Evolutionary conservation across 176 grass and related monocot species (phyloP), one percentile per base, ranked within the genome.

Genomic region (Bonia amplexicaulis): DNA sequence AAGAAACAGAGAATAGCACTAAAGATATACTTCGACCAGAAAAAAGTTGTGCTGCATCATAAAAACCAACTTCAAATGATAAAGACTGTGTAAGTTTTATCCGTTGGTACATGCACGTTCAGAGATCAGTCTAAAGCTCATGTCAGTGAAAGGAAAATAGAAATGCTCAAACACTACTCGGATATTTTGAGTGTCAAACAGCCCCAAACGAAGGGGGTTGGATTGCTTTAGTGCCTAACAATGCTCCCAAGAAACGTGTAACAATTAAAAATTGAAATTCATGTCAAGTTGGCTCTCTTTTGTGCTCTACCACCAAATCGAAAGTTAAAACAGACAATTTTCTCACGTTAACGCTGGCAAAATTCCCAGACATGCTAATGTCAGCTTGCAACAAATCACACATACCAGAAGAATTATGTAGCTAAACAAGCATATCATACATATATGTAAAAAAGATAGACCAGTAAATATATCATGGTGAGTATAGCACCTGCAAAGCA

Each of bases 401-500:
- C 35, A 54, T 44, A 69, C 71, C 15, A 81, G 35, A 62, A 80
- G 25, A 74, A 47, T 29, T 75, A 64, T 74, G 35, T 37, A 25
- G 71, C 45, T 75, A 76, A 80, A 61, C 52, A 89, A 81, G 77
- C 12, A 63, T 54, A 40, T 70, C 53, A 35, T 6, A 26, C 5
- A 22, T 82, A 51, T 68, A 71, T 78, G 66, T 62, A 72, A 76
- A 53, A 62, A 82, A 82, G 9, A 81, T 78, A 58, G 29, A 69
- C 52, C 5, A 67, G 22, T 82, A 76, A 65, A 87, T 39, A 86
- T 76, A 69, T 61, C 12, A 77, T 80, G 75, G 69, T 73, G 51
- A 61, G 6, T 76, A 63, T 70, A 79, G 69, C 66, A 98, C 95
- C 91, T 98, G 90, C 83, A 98, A 92, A 89, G 95, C 95, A 90